Percentiles rank a stretch among this genome's conserved stretches.
phyloP scores from a whole-genome alignment of 1,139 yeast species.

The Pichia cactophila region DNA sequence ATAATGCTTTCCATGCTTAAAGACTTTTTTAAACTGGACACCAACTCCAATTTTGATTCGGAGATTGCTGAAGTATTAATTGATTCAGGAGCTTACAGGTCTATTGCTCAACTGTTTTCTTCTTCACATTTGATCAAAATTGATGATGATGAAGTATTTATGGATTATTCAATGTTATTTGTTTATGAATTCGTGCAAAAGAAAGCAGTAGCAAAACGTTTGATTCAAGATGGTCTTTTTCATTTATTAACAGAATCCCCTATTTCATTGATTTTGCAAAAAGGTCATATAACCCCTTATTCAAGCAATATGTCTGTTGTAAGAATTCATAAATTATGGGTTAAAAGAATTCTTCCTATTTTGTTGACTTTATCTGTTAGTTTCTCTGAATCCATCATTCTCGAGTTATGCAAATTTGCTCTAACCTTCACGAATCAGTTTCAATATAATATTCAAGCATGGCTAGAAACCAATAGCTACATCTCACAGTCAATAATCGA shows the following conservation, averaged over 20 bases:
- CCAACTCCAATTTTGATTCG: constrained; percentile 41
- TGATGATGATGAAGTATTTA: constrained; percentile 55
- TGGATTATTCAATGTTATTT: constrained; percentile 64
- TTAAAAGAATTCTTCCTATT: constrained; percentile 70
- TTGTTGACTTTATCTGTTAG: constrained; percentile 51
- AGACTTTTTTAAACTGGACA: constrained; percentile 45
- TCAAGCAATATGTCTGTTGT: constrained; percentile 25
- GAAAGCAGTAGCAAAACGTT: constrained; percentile 56
- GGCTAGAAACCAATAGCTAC: constrained; percentile 53
- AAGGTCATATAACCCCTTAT: constrained; percentile 50
- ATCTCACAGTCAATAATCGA: constrained; percentile 61
- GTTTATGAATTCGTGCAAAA: constrained; percentile 62
- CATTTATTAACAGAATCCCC: constrained; percentile 69
- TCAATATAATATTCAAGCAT: constrained; percentile 52
- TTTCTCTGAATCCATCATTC: constrained; percentile 55
- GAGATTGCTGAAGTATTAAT: constrained; percentile 48
- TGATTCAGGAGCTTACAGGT: constrained; percentile 54
- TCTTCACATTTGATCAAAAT: constrained; percentile 57
- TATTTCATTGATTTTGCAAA: constrained; percentile 57
- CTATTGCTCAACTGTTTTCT: constrained; percentile 60
- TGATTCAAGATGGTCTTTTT: constrained; percentile 60
- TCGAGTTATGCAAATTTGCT: constrained; percentile 61
- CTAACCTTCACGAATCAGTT: constrained; percentile 62
- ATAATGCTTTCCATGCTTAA: constrained; percentile 58
- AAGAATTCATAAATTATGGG: constrained; percentile 67